Evolutionary conservation across 2,329 filamentous ascomycete genomes (phyloP).

Genomic region (Gaeumannomyces tritici): DNA sequence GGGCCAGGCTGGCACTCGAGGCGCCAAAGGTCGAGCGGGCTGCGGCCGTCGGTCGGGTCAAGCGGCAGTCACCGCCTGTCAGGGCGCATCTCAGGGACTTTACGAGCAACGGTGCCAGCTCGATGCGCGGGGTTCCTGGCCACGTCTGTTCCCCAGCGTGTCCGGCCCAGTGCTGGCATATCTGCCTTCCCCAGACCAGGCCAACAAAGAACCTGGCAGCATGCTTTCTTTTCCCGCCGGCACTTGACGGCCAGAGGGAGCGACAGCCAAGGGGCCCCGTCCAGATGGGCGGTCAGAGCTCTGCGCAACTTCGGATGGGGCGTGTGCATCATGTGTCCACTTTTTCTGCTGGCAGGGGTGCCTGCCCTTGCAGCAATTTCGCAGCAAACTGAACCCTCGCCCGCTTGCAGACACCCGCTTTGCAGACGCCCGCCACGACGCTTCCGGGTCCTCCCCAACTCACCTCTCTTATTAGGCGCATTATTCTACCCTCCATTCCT

Average conservation of each 20-base stretch:
- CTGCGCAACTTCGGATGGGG: background rate
- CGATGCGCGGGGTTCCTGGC: background rate
- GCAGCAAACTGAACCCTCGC: background rate
- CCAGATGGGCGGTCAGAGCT: background rate
- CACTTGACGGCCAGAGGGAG: background rate
- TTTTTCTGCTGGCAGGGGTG: background rate
- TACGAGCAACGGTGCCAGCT: background rate
- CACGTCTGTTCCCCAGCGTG: background rate
- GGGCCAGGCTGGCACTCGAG: background rate
- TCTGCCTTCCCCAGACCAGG: background rate
- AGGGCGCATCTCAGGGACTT: no score
- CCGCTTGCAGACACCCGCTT: background rate
- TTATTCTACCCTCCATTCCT: slow-evolving; percentile 1
- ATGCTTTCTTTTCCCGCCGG: background rate
- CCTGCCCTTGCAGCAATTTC: background rate
- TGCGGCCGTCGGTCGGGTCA: background rate
- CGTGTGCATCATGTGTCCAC: background rate
- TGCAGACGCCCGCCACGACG: background rate
- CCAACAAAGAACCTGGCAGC: background rate
- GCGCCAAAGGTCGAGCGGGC: background rate
- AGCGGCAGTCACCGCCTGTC: background rate
- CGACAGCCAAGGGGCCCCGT: background rate
- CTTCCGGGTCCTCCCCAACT: background rate
- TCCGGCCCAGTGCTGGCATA: no score
- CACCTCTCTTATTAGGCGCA: slow-evolving; percentile 1